Conservation (phyloP, 1,284 basidiomycete genomes). For the Leccinum insolens region DNA sequence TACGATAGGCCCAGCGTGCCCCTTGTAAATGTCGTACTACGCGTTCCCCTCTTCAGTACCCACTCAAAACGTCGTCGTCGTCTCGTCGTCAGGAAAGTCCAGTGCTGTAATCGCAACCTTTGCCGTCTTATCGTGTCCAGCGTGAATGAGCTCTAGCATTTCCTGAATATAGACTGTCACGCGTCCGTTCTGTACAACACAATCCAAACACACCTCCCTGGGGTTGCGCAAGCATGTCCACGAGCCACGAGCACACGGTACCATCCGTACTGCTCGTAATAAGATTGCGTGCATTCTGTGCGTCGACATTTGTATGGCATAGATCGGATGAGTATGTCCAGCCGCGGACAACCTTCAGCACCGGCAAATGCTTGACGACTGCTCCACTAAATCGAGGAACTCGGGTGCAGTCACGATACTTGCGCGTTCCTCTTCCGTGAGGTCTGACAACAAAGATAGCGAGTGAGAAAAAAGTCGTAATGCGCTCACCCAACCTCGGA, state of each 20-base stretch:
- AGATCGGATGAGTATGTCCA: constrained; percentile 98
- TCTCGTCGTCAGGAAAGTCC: constrained; percentile 90
- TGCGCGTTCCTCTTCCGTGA: constrained; percentile 82
- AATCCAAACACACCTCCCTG: constrained; percentile 55
- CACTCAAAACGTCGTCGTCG: constrained; percentile 83
- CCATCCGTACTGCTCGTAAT: constrained; percentile 97
- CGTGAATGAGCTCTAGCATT: constrained; percentile 84
- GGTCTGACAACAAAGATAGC: constrained; percentile 48
- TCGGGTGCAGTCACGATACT: constrained; percentile 85
- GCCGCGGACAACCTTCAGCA: constrained; percentile 91
- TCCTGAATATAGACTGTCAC: constrained; percentile 56
- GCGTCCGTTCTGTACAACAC: not conserved
- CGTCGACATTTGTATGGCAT: constrained; percentile 96
- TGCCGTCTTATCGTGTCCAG: constrained; percentile 91
- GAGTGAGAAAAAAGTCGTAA: too few species aligned
- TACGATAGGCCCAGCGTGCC: constrained; percentile 92
- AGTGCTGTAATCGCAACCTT: constrained; percentile 94
- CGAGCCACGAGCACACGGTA: constrained; percentile 95
- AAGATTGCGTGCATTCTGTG: constrained; percentile 97
- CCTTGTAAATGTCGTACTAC: constrained; percentile 89
- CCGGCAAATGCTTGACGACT: constrained; percentile 93
- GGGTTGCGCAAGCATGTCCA: constrained; percentile 98
- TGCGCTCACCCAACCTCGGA: too few species aligned
- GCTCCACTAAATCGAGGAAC: constrained; percentile 92
- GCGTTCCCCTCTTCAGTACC: constrained; percentile 98